phyloP scores from a whole-genome alignment of 176 grass and related monocot genomes.

The Carex cristatella region DNA sequence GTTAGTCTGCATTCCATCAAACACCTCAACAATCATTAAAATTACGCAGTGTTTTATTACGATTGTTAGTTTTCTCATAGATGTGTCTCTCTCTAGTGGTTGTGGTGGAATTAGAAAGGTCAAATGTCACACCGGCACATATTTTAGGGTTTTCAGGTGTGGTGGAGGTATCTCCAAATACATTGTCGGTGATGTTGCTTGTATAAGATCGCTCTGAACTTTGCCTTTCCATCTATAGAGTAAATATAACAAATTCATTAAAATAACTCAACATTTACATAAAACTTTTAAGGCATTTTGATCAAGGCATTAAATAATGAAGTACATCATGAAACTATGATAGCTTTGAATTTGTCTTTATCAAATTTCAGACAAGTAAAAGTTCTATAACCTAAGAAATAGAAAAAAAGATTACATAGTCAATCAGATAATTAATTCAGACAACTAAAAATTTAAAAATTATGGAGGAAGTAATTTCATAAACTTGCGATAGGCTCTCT shows the following conservation, averaged over 20 bases:
- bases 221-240: constrained; percentile 27
- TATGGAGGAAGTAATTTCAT: background rate
- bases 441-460: background rate
- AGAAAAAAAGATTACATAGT: too few relatives aligned
- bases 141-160: constrained; percentile 19
- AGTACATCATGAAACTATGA: background rate
- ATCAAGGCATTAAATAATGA: background rate
- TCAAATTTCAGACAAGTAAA: background rate
- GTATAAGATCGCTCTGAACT: constrained; percentile 24
- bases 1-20: constrained; percentile 34
- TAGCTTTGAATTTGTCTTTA: background rate
- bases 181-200: constrained; percentile 25
- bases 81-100: constrained; percentile 21
- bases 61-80: constrained; percentile 24
- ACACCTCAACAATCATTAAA: constrained; percentile 33
- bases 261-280: background rate
- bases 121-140: constrained; percentile 17
- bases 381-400: background rate
- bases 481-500: background rate
- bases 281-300: background rate
- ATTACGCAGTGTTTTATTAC: constrained; percentile 23
- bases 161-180: background rate
- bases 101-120: constrained; percentile 22
- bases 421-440: background rate
- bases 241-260: background rate